Evolutionary conservation across 1,139 yeast genomes (phyloP), one percentile per base, ranked within the genome.

Genomic region (Spencermartinsiella ligniputridi): DNA sequence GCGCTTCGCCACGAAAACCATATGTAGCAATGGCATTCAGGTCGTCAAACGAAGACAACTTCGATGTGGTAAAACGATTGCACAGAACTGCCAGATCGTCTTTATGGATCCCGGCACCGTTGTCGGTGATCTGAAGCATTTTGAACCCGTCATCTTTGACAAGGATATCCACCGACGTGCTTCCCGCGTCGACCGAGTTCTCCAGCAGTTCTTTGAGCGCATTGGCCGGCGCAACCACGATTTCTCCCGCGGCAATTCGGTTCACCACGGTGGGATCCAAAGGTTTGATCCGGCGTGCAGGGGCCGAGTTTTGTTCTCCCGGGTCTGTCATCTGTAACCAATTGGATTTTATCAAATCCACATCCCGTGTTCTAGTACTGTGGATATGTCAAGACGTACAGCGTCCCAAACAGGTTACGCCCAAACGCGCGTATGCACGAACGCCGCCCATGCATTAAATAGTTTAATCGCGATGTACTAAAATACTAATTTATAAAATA

Each of bases 211-310:
- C 96, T 53, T 81, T 78, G 18, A 87, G 64, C 0, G 87, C 95
- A 47, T 92, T 92, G 2, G 94, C 86, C 0, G 98, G 98, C 5
- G 90, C 94, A 29, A 90, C 76, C 48, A 94, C 87, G 66, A 94
- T 88, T 67, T 94, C 98, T 0, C 98, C 98, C 1, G 99, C 98
- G 0, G 99, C 98, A 22, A 94, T 92, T 49, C 83, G 76, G 62
- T 88, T 90, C 42, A 94, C 86, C 27, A 90, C 97, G 3, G 76
- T 60, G 21, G 68, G 68, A 33, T 82, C 89, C 11, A 88, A 72
- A 41, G 76, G 72, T 56, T 69, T 48, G 39, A 56, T 53, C 36
- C 36, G 17, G 25, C 25, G 25, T n/a, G n/a, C n/a, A n/a, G n/a
- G n/a, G n/a, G 25, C 25, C 11, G 25, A 22, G 25, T 6, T 11